Percentiles rank a stretch among this genome's conserved stretches.
These are phyloP conservation scores for Lonicera japonica DNA, from an alignment of 129 eudicot species.

Conservation along the genomic window DNA sequence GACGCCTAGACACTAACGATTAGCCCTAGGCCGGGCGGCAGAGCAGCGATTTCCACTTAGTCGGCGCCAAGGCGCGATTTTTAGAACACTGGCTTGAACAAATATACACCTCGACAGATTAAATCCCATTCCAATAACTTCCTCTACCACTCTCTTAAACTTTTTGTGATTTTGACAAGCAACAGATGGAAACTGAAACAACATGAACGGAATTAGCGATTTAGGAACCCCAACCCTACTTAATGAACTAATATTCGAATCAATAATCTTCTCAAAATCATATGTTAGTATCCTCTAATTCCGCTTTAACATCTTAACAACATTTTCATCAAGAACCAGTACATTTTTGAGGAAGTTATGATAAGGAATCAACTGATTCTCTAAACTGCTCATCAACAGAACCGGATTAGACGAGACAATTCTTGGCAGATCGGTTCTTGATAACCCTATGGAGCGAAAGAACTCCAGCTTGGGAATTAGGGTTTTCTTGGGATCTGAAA, in stretches of 20 bases:
- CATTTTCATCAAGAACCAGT: not conserved
- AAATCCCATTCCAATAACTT: slow-evolving; percentile 1
- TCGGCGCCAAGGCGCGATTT: too few species aligned
- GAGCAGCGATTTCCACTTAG: too few species aligned
- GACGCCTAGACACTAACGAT: too few species aligned
- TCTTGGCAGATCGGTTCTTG: slow-evolving; percentile 1
- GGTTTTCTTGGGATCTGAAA: slow-evolving; percentile 4
- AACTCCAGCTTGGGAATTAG: slow-evolving; percentile 28
- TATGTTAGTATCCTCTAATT: not conserved
- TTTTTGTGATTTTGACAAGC: not conserved
- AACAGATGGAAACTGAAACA: not conserved
- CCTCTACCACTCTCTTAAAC: not conserved
- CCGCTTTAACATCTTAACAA: not conserved
- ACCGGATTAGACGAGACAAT: not conserved
- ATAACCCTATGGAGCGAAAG: slow-evolving; percentile 20
- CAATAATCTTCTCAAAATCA: too few species aligned
- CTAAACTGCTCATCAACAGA: slow-evolving; percentile 6
- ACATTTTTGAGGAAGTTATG: slow-evolving; percentile 19
- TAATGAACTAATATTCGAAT: not conserved
- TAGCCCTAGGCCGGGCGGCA: too few species aligned
- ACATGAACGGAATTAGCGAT: not conserved
- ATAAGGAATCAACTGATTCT: slow-evolving; percentile 10
- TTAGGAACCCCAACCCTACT: not conserved
- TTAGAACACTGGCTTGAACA: too few species aligned
- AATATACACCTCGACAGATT: not conserved